Evolutionary conservation across 306 rosid genomes (phyloP).

Genomic region (Coriaria nepalensis): DNA sequence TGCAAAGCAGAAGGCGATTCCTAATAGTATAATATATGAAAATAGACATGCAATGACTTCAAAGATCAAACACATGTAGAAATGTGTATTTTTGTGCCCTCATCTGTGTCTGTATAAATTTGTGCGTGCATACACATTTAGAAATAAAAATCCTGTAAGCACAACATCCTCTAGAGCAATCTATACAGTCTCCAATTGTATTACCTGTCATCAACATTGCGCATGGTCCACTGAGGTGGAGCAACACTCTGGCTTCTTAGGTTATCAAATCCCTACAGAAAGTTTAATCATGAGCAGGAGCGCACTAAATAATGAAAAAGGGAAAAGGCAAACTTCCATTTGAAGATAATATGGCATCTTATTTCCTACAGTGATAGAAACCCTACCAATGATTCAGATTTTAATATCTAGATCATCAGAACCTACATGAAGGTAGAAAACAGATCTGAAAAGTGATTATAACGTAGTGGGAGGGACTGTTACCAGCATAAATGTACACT

Average conservation of each 20-base stretch:
- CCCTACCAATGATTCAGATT: too few species aligned
- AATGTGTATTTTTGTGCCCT: background rate
- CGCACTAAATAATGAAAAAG: background rate
- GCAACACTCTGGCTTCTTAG: slow-evolving; percentile 76
- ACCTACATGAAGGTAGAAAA: background rate
- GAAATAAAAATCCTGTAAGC: background rate
- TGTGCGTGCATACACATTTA: background rate
- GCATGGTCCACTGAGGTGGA: slow-evolving; percentile 98
- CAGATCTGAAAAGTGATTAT: background rate
- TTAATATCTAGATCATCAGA: background rate
- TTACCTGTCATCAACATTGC: slow-evolving; percentile 90
- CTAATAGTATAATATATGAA: slow-evolving; percentile 17
- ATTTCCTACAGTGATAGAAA: too few species aligned
- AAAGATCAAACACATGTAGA: background rate
- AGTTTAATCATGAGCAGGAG: slow-evolving; percentile 7
- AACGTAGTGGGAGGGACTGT: slow-evolving; percentile 8
- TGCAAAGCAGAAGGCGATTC: slow-evolving; percentile 70
- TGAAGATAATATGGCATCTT: background rate
- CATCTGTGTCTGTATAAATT: too few species aligned
- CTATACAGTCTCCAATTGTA: slow-evolving; percentile 9
- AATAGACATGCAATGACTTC: background rate
- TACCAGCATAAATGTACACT: slow-evolving; percentile 91
- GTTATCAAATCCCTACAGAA: slow-evolving; percentile 84
- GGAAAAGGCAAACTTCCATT: slow-evolving; percentile 2
- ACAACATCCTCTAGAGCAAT: background rate